These are phyloP conservation scores for Phycomyces blakesleeanus DNA, from an alignment of 192 early-diverging fungal species.

Conservation along the genomic window DNA sequence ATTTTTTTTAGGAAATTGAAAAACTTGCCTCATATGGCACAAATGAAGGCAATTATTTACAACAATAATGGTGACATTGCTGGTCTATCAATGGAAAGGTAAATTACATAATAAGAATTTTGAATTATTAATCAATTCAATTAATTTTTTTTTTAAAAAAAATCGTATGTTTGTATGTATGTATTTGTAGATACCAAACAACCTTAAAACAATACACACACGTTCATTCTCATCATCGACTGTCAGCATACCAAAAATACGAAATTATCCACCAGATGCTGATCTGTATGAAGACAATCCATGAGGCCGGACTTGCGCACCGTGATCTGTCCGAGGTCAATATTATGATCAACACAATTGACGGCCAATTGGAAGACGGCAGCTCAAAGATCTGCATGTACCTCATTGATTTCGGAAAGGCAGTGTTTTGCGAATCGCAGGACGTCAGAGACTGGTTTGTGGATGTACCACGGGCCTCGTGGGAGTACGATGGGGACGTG, in stretches of 20 bases:
- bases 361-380: slow-evolving; percentile 43
- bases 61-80: slow-evolving; percentile 48
- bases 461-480: slow-evolving; percentile 25
- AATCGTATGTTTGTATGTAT: no score
- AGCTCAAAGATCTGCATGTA: slow-evolving; percentile 41
- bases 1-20: slow-evolving; percentile 35
- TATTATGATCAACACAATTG: slow-evolving; percentile 53
- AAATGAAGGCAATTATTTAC: slow-evolving; percentile 51
- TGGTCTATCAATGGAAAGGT: slow-evolving; percentile 58
- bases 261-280: slow-evolving; percentile 50
- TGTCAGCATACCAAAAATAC: slow-evolving; percentile 53
- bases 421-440: slow-evolving; percentile 44
- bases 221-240: slow-evolving; percentile 48
- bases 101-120: no score
- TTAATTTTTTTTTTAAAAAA: no score
- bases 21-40: slow-evolving; percentile 46
- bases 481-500: slow-evolving; percentile 36
- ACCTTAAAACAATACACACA: slow-evolving; percentile 54
- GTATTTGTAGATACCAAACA: slow-evolving; percentile 49
- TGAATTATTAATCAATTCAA: no score
- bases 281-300: slow-evolving; percentile 47
- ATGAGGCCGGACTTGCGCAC: slow-evolving; percentile 52
- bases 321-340: slow-evolving; percentile 59
- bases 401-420: slow-evolving; percentile 62
- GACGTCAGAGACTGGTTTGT: slow-evolving; percentile 50